Evolutionary conservation across 129 eudicot genomes (phyloP), one percentile per base, ranked within the genome.

Genomic region (Solidago caesia): DNA sequence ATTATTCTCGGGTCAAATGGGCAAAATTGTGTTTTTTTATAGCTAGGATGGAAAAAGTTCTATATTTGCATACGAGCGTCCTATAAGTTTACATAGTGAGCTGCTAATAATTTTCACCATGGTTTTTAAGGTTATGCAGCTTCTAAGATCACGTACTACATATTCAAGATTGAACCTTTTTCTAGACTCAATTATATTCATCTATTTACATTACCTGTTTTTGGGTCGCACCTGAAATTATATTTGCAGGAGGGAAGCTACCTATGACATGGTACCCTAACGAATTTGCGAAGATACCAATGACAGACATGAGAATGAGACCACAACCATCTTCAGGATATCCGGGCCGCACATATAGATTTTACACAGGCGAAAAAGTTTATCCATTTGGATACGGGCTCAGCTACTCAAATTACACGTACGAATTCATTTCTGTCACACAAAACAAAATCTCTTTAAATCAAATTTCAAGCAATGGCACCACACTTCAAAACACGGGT

Each of bases 271-370:
- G 97, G 97, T 95, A 95, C 82, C 99, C 99, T 7, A 83, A 91
- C 46, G 96, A 89, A 26, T 95, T 84, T 74, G 64, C 79, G 66
- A 79, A 75, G 73, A 83, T 95, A 65, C 99, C 97, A 14, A 95
- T 95, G 97, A 95, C 96, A 6, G 96, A 95, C 76, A 95, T 95
- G 99, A 84, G 96, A 73, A 95, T 95, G 99, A 80, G 99, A 41
- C 85, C 99, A 3, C 84, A 95, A 41, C 80, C 79, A 62, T 71
- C 87, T 3, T 53, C 96, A 0, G 91, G 99, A 46, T 91, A 95
- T 49, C 99, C 97, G 0, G 97, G 99, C 5, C 85, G 99, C 1
- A 95, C 97, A 1, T 91, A 95, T 67, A 81, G 99, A 59, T 95
- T 95, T 85, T 95, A 95, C 85, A 88, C 77, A 0, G 97, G 99